These are phyloP conservation scores for Globisporangium camurandrum DNA, from an alignment of 352 stramenopile species.

Conservation along the genomic window DNA sequence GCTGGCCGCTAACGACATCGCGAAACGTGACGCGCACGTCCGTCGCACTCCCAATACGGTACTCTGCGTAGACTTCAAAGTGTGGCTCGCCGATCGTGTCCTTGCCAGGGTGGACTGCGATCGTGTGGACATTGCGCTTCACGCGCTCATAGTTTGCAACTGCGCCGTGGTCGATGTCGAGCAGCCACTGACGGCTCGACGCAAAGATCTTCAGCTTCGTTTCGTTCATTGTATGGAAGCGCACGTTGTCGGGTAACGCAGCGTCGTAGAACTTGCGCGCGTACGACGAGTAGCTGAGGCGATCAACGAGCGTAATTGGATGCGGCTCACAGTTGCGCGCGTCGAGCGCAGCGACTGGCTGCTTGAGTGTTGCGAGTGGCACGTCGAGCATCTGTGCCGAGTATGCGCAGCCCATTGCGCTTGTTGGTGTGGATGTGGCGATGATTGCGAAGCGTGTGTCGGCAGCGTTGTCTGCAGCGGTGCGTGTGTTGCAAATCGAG, in stretches of 20 bases:
- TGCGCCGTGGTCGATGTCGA: not conserved
- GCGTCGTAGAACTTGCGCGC: no score
- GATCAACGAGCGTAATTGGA: no score
- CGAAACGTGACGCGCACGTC: not conserved
- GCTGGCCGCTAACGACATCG: not conserved
- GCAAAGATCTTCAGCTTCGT: not conserved
- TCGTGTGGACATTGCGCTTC: no score
- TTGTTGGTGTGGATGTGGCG: not conserved
- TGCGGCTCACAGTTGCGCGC: no score
- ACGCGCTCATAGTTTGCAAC: conserved; percentile 1
- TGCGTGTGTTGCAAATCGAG: no score
- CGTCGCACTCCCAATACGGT: not conserved
- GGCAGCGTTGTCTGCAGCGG: no score
- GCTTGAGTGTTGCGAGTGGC: not conserved
- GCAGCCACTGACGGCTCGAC: not conserved
- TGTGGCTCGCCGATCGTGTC: not conserved
- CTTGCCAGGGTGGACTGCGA: not conserved
- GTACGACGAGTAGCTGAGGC: no score
- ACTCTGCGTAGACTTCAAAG: not conserved
- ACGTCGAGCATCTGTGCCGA: not conserved
- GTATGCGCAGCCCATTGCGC: not conserved
- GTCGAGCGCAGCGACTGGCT: not conserved
- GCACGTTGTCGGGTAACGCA: no score
- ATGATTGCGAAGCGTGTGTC: no score
- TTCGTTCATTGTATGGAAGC: no score